These are phyloP conservation scores for Piromyces finnis DNA, from an alignment of 192 early-diverging fungal species.

Conservation along the genomic window DNA sequence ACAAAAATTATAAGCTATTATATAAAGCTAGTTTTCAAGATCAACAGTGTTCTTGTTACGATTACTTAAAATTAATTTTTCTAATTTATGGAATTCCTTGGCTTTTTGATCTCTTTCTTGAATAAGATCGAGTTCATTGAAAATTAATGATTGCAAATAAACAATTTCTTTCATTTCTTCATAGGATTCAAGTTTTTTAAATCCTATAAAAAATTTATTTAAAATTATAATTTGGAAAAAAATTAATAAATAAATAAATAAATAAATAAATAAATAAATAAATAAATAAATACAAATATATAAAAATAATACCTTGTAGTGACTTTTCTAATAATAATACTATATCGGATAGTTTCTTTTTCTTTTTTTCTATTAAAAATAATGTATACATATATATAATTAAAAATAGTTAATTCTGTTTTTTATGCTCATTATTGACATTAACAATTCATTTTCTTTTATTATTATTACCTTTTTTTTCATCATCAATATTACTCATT, in stretches of 20 bases:
- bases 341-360: background rate
- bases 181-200: background rate
- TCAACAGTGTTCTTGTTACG: background rate
- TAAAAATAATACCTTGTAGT: background rate
- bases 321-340: background rate
- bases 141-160: background rate
- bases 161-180: background rate
- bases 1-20: no score
- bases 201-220: no score
- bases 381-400: no score
- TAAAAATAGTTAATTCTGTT: no score
- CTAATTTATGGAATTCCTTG: background rate
- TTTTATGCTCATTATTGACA: no score
- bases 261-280: no score
- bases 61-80: background rate
- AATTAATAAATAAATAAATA: no score
- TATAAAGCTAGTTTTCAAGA: background rate
- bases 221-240: no score
- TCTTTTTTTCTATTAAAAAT: background rate
- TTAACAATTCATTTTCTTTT: no score
- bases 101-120: background rate
- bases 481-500: background rate
- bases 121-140: background rate
- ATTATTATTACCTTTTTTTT: background rate
- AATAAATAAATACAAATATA: no score